Conservation (phyloP, 148 eudicot species). For the Rhododendron griersonianum region DNA sequence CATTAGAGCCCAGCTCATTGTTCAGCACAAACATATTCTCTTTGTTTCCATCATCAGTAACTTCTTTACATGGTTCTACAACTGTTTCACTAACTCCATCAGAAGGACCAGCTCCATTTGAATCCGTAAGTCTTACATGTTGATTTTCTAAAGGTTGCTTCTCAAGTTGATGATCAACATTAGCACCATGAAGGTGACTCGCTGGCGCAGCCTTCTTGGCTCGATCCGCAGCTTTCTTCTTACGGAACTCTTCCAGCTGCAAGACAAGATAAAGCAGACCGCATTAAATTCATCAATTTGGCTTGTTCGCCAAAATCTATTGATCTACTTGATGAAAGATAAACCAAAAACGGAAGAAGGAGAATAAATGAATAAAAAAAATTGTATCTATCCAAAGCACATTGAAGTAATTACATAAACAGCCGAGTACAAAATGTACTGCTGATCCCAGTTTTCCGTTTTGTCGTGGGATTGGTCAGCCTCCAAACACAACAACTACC, state of each 20-base stretch:
- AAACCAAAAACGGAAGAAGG: not conserved
- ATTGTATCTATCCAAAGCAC: not conserved
- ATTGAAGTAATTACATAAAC: not conserved
- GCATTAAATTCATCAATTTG: not conserved
- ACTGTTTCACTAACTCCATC: conserved; percentile 24
- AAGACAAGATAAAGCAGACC: conserved; percentile 11
- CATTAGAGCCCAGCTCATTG: conserved; percentile 23
- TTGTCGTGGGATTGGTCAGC: not conserved
- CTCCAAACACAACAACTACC: not conserved
- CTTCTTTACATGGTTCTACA: conserved; percentile 17
- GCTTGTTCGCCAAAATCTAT: not conserved
- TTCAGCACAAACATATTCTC: conserved; percentile 10
- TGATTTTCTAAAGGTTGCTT: conserved; percentile 42
- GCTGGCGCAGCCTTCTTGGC: conserved; percentile 51
- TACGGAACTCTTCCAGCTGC: conserved; percentile 91
- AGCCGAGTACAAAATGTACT: not conserved
- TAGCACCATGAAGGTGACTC: conserved; percentile 31
- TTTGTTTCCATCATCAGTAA: conserved; percentile 18
- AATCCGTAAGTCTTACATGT: conserved; percentile 22
- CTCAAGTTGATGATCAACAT: conserved; percentile 24
- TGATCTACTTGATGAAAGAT: not conserved
- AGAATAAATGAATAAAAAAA: not conserved
- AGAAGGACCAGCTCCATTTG: conserved; percentile 35
- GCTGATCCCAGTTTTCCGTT: not conserved
- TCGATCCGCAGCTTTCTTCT: conserved; percentile 71